These are phyloP conservation scores for Myotisia sp. DNA, from an alignment of 2,329 filamentous ascomycete species.

Conservation along the genomic window DNA sequence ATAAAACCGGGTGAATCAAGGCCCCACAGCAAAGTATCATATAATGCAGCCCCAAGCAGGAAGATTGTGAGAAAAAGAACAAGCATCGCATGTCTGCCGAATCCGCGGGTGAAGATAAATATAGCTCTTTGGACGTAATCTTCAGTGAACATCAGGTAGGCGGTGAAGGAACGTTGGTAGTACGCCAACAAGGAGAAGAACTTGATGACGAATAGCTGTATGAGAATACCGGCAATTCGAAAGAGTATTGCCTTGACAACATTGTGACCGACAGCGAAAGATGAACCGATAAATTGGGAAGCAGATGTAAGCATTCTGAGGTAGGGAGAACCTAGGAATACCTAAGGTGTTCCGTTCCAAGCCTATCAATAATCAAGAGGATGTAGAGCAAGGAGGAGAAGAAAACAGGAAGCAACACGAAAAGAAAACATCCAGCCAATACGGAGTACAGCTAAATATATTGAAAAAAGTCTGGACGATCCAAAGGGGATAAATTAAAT, in stretches of 20 bases:
- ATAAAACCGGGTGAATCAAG: constrained; percentile 10
- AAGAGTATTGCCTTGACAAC: constrained; percentile 11
- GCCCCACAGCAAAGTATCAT: constrained; percentile 11
- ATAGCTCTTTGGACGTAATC: constrained; percentile 9
- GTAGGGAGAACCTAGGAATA: no score
- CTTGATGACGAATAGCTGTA: constrained; percentile 9
- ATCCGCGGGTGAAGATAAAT: constrained; percentile 9
- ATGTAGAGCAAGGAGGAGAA: no score
- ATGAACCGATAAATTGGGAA: constrained; percentile 8
- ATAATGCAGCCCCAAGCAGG: constrained; percentile 7
- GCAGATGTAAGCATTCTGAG: no score
- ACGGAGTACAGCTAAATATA: no score
- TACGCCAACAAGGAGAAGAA: constrained; percentile 9
- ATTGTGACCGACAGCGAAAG: constrained; percentile 10
- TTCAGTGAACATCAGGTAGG: constrained; percentile 11
- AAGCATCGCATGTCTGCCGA: constrained; percentile 7
- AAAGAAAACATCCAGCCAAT: no score
- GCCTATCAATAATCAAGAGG: no score
- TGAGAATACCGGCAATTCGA: constrained; percentile 8
- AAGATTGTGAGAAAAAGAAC: constrained; percentile 9
- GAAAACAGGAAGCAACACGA: no score
- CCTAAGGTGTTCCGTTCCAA: no score
- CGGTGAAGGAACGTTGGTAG: constrained; percentile 8
- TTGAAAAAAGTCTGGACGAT: no score
- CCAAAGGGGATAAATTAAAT: no score